Evolutionary conservation across 768 basidiomycete genomes (phyloP).

Genomic region (Leccinum rimulosum): DNA sequence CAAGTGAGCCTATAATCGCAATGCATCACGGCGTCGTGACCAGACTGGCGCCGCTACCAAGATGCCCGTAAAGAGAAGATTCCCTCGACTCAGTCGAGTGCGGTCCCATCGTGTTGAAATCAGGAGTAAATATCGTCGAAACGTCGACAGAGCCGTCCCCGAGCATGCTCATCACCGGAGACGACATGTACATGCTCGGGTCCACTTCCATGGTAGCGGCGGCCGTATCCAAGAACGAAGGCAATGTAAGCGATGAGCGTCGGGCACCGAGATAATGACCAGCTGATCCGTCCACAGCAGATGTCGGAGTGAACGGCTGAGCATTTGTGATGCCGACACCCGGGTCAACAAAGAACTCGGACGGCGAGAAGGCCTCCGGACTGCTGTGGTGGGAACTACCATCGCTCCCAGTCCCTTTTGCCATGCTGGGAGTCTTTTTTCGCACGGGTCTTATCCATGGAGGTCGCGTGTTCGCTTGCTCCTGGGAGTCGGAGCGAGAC

Average conservation of each 20-base stretch:
- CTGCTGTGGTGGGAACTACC: slow-evolving; percentile 48
- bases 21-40: slow-evolving; percentile 27
- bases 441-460: slow-evolving; percentile 90
- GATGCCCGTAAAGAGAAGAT: slow-evolving; percentile 25
- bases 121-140: slow-evolving; percentile 31
- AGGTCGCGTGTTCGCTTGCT: slow-evolving; percentile 52
- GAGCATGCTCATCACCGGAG: slow-evolving; percentile 58
- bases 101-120: slow-evolving; percentile 28
- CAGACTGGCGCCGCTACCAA: slow-evolving; percentile 17
- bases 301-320: slow-evolving; percentile 28
- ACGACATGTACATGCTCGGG: slow-evolving; percentile 49
- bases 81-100: slow-evolving; percentile 27
- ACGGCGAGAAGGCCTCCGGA: slow-evolving; percentile 63
- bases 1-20: slow-evolving; percentile 3
- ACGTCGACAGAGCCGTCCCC: slow-evolving; percentile 42
- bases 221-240: slow-evolving; percentile 30
- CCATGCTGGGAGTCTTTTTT: slow-evolving; percentile 59
- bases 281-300: slow-evolving; percentile 12
- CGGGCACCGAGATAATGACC: slow-evolving; percentile 27
- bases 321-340: slow-evolving; percentile 21
- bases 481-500: slow-evolving; percentile 48
- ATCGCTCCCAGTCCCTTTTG: slow-evolving; percentile 45
- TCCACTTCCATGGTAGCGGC: slow-evolving; percentile 46
- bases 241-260: slow-evolving; percentile 22
- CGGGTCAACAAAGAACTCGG: slow-evolving; percentile 62